Percentiles rank a stretch among this genome's conserved stretches.
Evolutionary conservation across 1,284 basidiomycete species (phyloP).

Genomic region (Athelia sp.): DNA sequence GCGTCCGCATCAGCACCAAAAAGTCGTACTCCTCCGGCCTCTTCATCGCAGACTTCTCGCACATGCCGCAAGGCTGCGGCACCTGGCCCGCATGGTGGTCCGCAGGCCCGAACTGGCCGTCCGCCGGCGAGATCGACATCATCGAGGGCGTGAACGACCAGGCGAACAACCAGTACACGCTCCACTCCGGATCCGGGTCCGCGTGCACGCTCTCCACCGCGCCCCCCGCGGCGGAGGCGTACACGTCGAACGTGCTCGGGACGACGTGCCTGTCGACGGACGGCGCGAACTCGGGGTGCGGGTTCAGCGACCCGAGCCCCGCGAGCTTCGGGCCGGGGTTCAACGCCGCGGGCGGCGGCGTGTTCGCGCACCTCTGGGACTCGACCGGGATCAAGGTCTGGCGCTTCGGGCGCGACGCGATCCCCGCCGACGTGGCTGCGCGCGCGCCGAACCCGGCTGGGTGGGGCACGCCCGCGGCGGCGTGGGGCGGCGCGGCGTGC

Average conservation of each 20-base stretch:
- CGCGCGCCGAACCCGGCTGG: conserved; percentile 51
- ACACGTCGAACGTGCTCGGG: conserved; percentile 29
- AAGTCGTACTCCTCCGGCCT: conserved; percentile 65
- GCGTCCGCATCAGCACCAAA: conserved; percentile 69
- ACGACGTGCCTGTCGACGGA: conserved; percentile 43
- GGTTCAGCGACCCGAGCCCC: conserved; percentile 46
- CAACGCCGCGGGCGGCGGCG: conserved; percentile 65
- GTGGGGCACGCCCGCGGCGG: conserved; percentile 69
- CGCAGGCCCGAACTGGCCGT: not conserved
- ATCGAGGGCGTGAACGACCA: conserved; percentile 65
- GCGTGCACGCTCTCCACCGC: conserved; percentile 45
- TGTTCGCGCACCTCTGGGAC: conserved; percentile 73
- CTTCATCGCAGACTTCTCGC: conserved; percentile 72
- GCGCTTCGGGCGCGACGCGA: conserved; percentile 62
- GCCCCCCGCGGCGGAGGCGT: conserved; percentile 13
- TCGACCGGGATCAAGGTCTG: conserved; percentile 68
- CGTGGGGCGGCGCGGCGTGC: conserved; percentile 60
- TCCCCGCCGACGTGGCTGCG: conserved; percentile 66
- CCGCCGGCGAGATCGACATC: conserved; percentile 62
- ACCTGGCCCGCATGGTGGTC: conserved; percentile 37
- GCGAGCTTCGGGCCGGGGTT: conserved; percentile 67
- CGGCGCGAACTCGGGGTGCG: conserved; percentile 63
- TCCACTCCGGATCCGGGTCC: conserved; percentile 53
- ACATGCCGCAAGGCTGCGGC: conserved; percentile 77
- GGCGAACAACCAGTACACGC: conserved; percentile 61